Evolutionary conservation across 306 rosid species (phyloP).

Genomic region (Gastrolobium villosum): DNA sequence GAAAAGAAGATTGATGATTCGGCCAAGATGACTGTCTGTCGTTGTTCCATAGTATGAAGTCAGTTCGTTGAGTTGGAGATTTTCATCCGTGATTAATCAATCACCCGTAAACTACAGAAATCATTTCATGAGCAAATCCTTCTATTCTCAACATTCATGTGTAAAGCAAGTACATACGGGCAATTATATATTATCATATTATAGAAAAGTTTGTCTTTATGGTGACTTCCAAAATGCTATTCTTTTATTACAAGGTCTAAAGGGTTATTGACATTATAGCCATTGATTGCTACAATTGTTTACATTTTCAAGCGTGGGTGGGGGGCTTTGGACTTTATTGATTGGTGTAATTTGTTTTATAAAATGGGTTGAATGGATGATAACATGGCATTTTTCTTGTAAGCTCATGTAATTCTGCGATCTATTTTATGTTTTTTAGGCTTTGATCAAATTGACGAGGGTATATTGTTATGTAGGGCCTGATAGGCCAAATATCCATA

Average conservation of each 20-base stretch:
- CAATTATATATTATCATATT: slow-evolving; percentile 49
- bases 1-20: slow-evolving; percentile 90
- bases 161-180: slow-evolving; percentile 58
- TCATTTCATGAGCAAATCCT: slow-evolving; percentile 52
- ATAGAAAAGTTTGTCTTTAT: slow-evolving; percentile 64
- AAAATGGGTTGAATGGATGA: too few relatives aligned
- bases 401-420: too few relatives aligned
- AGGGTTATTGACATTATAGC: slow-evolving; percentile 50
- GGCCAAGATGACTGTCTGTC: slow-evolving; percentile 82
- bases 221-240: slow-evolving; percentile 52
- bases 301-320: slow-evolving; percentile 14
- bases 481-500: too few relatives aligned
- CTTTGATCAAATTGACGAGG: too few relatives aligned
- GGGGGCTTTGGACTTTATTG: too few relatives aligned
- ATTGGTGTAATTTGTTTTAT: too few relatives aligned
- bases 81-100: slow-evolving; percentile 45
- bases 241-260: slow-evolving; percentile 52
- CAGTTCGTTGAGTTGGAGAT: slow-evolving; percentile 45
- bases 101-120: slow-evolving; percentile 45
- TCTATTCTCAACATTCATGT: slow-evolving; percentile 58
- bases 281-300: slow-evolving; percentile 50
- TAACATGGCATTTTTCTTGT: too few relatives aligned
- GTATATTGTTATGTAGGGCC: too few relatives aligned
- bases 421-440: too few relatives aligned
- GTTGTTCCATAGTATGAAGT: slow-evolving; percentile 89